phyloP scores from a whole-genome alignment of 306 rosid genomes.

The Ammopiptanthus mongolicus region DNA sequence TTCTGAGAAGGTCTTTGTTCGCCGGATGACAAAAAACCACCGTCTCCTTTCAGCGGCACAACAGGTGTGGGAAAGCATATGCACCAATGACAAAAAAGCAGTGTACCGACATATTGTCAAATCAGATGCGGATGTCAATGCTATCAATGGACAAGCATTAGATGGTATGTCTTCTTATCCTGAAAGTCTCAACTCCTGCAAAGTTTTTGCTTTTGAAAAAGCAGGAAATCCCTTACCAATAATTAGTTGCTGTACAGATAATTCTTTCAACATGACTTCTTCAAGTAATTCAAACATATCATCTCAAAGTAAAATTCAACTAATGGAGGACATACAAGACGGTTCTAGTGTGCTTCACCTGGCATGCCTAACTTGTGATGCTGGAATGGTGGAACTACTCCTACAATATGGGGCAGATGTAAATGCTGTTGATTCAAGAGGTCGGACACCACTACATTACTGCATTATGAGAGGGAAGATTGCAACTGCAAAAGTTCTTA shows the following conservation, averaged over 20 bases:
- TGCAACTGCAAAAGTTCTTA: conserved; percentile 46
- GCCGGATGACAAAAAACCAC: conserved; percentile 28
- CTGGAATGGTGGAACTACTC: conserved; percentile 72
- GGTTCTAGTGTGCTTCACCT: conserved; percentile 61
- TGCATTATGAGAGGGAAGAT: conserved; percentile 43
- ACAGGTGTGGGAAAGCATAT: conserved; percentile 50
- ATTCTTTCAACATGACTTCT: conserved; percentile 24
- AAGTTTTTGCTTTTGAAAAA: neutral
- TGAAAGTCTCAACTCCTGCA: neutral
- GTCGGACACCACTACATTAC: conserved; percentile 65
- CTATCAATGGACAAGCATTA: conserved; percentile 24
- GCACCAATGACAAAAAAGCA: conserved; percentile 63
- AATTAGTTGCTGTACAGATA: conserved; percentile 27
- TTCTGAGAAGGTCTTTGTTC: conserved; percentile 54
- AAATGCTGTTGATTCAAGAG: conserved; percentile 53
- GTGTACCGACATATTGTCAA: conserved; percentile 55
- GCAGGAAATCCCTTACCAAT: neutral
- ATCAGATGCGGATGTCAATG: conserved; percentile 47
- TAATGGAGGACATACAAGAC: conserved; percentile 26
- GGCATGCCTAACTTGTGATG: conserved; percentile 57
- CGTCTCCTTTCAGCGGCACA: conserved; percentile 32
- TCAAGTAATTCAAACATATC: conserved; percentile 27
- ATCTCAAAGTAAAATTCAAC: conserved; percentile 20
- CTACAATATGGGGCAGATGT: conserved; percentile 67
- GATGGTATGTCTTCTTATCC: conserved; percentile 32